Conservation (phyloP, 331 rosid species). For the Rhamnella rubrinervis region DNA sequence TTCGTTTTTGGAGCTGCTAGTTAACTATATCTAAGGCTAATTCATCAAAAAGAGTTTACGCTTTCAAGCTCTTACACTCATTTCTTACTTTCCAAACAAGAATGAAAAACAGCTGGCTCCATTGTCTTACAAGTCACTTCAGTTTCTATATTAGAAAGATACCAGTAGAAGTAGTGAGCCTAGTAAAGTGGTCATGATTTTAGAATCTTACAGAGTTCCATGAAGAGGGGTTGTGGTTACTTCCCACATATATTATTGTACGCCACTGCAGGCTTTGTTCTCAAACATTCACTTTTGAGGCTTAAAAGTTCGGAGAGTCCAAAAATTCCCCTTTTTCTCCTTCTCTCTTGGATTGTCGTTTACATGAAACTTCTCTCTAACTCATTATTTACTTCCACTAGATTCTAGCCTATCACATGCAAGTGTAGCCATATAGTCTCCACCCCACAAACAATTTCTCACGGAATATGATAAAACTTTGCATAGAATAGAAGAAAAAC, state of each 20-base stretch:
- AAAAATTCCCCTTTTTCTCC: conserved; percentile 14
- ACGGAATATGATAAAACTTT: not conserved
- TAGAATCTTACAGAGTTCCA: conserved; percentile 31
- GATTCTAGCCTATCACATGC: conserved; percentile 3
- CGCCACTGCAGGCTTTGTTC: conserved; percentile 18
- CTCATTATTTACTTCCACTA: not conserved
- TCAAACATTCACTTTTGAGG: conserved; percentile 7
- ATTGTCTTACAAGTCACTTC: not conserved
- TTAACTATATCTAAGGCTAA: no score
- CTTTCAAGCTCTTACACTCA: no score
- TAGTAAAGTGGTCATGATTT: conserved; percentile 33
- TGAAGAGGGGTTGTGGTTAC: conserved; percentile 40
- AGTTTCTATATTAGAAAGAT: conserved; percentile 7
- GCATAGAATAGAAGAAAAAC: not conserved
- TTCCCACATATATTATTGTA: conserved; percentile 26
- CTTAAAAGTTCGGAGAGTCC: conserved; percentile 1
- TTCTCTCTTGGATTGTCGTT: conserved; percentile 8
- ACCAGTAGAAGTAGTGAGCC: conserved; percentile 2
- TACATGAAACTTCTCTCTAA: not conserved
- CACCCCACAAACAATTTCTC: not conserved
- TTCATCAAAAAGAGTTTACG: no score
- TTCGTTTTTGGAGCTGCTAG: no score
- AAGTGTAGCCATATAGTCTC: not conserved
- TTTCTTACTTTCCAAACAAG: no score
- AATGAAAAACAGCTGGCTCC: no score